Conservation (phyloP, 75 land plant genomes). For the Pinus taeda region DNA sequence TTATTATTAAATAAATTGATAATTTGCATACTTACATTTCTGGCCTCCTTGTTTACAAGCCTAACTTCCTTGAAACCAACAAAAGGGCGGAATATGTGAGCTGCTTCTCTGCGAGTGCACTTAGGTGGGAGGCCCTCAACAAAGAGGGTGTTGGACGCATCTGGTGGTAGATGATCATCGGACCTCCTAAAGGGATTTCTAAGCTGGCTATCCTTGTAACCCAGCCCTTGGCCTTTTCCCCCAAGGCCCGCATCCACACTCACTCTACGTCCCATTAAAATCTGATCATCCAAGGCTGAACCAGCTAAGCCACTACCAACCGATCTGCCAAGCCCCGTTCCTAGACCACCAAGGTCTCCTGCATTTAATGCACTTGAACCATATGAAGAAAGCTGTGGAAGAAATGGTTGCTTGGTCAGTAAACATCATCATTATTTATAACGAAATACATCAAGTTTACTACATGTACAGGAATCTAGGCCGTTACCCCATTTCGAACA, state of each 20-base stretch:
- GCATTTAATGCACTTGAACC: constrained; percentile 13
- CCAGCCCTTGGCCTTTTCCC: constrained; percentile 25
- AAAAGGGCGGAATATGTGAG: constrained; percentile 95
- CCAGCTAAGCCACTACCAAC: constrained; percentile 34
- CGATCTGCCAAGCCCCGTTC: constrained; percentile 32
- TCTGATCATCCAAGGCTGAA: constrained; percentile 39
- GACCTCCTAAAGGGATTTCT: constrained; percentile 26
- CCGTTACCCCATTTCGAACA: constrained; percentile 38
- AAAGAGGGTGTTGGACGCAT: constrained; percentile 79
- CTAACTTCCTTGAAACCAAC: constrained; percentile 96
- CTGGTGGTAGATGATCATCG: constrained; percentile 66
- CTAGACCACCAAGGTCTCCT: constrained; percentile 17
- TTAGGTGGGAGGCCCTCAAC: constrained; percentile 86
- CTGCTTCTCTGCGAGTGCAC: constrained; percentile 77
- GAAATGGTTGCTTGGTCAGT: background rate
- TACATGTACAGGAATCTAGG: background rate
- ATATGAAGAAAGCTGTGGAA: constrained; percentile 34
- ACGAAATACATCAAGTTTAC: background rate
- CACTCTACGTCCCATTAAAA: constrained; percentile 17
- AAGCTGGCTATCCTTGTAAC: constrained; percentile 15
- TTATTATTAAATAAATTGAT: too few relatives aligned
- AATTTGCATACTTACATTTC: constrained; percentile 49
- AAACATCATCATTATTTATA: too few relatives aligned
- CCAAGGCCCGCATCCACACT: constrained; percentile 19
- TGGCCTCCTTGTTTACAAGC: constrained; percentile 87